phyloP scores from a whole-genome alignment of 208 protist species.

The Vickermania spadyakhi region DNA sequence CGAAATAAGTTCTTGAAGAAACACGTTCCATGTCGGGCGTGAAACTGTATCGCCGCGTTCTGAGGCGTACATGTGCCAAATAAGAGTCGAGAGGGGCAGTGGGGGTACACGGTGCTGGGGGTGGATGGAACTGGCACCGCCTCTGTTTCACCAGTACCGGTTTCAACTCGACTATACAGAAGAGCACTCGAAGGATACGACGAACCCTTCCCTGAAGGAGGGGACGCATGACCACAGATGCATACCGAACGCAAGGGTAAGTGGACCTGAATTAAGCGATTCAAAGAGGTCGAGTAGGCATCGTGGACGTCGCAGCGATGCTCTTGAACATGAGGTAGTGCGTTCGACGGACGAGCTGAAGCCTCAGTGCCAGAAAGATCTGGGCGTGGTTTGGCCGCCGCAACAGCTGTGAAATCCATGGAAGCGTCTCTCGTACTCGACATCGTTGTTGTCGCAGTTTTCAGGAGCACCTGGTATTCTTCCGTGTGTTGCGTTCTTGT shows the following conservation, averaged over 20 bases:
- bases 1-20: slow-evolving; percentile 82
- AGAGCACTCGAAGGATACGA: background rate
- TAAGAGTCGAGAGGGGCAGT: slow-evolving; percentile 15
- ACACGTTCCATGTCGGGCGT: slow-evolving; percentile 46
- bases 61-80: slow-evolving; percentile 50
- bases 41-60: slow-evolving; percentile 39
- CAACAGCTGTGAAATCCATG: background rate
- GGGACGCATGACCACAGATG: too few species aligned
- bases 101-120: background rate
- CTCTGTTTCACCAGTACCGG: background rate
- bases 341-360: background rate
- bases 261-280: too few species aligned
- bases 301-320: background rate
- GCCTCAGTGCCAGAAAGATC: background rate
- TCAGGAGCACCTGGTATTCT: background rate
- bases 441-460: too few species aligned
- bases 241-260: too few species aligned
- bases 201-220: too few species aligned
- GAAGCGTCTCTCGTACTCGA: too few species aligned
- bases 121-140: slow-evolving; percentile 12
- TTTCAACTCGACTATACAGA: background rate
- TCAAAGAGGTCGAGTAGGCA: background rate
- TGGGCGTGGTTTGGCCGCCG: background rate
- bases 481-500: background rate
- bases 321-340: too few species aligned